Evolutionary conservation across 306 rosid genomes (phyloP).

Genomic region (Mimosa bimucronata): DNA sequence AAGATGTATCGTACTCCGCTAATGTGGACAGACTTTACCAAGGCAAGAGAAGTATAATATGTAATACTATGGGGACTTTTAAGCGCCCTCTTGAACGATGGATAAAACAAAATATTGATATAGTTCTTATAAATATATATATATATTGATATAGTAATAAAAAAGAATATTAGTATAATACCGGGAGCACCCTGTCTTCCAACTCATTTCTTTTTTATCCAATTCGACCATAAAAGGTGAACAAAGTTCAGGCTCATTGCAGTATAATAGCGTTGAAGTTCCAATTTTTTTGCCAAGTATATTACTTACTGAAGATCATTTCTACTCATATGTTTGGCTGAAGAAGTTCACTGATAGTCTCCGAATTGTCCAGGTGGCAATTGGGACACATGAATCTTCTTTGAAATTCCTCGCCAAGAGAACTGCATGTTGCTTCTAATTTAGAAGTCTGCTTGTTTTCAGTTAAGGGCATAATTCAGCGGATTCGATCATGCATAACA

Average conservation of each 20-base stretch:
- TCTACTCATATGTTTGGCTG: conserved; percentile 46
- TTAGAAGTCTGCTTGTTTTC: conserved; percentile 51
- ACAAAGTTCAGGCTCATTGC: background rate
- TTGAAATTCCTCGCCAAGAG: conserved; percentile 76
- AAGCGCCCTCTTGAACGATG: background rate
- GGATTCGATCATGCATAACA: conserved; percentile 7
- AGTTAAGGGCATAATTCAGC: conserved; percentile 56
- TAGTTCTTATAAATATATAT: too few species aligned
- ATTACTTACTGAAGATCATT: conserved; percentile 50
- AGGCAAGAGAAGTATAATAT: conserved; percentile 19
- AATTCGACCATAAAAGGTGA: background rate
- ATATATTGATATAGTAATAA: background rate
- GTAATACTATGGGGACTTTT: conserved; percentile 26
- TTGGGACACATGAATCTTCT: conserved; percentile 66
- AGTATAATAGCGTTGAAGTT: background rate
- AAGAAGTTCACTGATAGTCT: conserved; percentile 46
- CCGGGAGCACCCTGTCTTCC: conserved; percentile 4
- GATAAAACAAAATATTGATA: background rate
- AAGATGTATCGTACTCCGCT: conserved; percentile 20
- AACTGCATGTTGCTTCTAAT: conserved; percentile 51
- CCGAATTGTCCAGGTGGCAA: conserved; percentile 73
- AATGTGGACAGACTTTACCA: conserved; percentile 19
- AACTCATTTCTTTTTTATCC: background rate
- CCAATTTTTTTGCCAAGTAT: conserved; percentile 12
- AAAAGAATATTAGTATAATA: background rate